Evolutionary conservation across 495 filamentous ascomycete genomes (phyloP), one percentile per base, ranked within the genome.

Genomic region (Hypoxylon lenormandii): DNA sequence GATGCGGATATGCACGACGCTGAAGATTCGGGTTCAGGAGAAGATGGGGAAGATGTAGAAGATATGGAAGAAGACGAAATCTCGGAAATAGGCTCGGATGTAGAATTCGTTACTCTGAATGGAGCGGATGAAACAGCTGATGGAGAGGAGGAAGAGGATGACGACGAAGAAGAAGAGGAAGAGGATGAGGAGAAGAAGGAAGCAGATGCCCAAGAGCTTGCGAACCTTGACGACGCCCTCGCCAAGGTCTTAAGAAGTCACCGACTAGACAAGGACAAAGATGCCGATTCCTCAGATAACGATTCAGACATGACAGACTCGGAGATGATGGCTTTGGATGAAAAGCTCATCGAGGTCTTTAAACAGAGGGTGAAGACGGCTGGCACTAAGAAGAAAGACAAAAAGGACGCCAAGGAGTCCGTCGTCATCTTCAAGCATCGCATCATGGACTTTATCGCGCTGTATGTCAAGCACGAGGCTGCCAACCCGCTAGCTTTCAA

Each of bases 381-480:
- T 5, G 69, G 72, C n/a, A 76, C 65, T 62, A 90, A 91, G 76
- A 92, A 92, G 77, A 87, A 91, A 73, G 90, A 95, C 74, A 89
- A 89, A 60, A 92, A 91, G 74, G 90, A 92, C 60, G 92, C 95
- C 46, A 92, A 91, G 72, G 91, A 94, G 56, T 91, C 85, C n/a
- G 91, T 98, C 71, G 80, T 95, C 68, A 92, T 94, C 78, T 97
- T 98, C 86, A 98, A 98, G 83, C 91, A 90, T 80, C 90, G 93
- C 36, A 89, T 97, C 7, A 81, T 98, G 12, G 95, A 98, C 71
- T 81, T 98, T 0, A 83, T 98, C 19, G 86, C 91, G 64, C 91
- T 96, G 64, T 98, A 90, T 77, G 83, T 94, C 64, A 96, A 92
- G 77, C 89, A 92, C 65, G 86, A 92, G 76, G 87, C 91, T 48